A percentile compares a stretch with the other conserved stretches of the same genome.
phyloP scores from a whole-genome alignment of 2,329 filamentous ascomycete species.

The Tolypocladium tundrense region DNA sequence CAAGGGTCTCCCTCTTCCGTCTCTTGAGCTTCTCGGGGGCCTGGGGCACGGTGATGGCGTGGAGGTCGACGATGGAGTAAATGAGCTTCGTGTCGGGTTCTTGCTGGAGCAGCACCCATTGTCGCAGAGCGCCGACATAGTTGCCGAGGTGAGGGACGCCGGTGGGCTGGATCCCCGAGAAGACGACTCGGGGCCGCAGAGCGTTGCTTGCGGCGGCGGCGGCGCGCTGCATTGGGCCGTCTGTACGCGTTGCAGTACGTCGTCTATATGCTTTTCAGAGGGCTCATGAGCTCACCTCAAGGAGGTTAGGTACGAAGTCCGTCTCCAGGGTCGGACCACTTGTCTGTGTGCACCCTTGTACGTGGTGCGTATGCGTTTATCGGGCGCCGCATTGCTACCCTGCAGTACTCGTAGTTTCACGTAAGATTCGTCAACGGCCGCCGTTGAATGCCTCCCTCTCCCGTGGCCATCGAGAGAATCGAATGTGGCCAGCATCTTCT shows the following conservation, averaged over 20 bases:
- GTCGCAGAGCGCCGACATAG: constrained; percentile 78
- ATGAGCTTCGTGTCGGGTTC: constrained; percentile 54
- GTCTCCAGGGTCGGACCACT: background rate
- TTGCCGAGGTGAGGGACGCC: constrained; percentile 91
- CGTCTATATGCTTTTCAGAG: background rate
- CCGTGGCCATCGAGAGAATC: too few relatives aligned
- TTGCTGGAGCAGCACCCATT: constrained; percentile 73
- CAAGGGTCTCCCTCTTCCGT: constrained; percentile 65
- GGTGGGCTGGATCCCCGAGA: constrained; percentile 96
- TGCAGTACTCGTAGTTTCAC: too few relatives aligned
- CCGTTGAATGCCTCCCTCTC: too few relatives aligned
- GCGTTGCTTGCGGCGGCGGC: background rate
- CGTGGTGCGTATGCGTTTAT: background rate
- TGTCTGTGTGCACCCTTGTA: too few relatives aligned
- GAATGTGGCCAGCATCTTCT: too few relatives aligned
- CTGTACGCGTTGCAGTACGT: background rate
- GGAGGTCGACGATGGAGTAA: constrained; percentile 86
- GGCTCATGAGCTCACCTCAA: background rate
- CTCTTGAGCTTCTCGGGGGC: constrained; percentile 47
- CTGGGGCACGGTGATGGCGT: constrained; percentile 79
- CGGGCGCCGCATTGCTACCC: too few relatives aligned
- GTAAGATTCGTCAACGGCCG: too few relatives aligned
- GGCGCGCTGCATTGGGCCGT: background rate
- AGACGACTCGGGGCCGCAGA: constrained; percentile 45
- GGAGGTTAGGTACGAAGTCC: background rate